phyloP scores from a whole-genome alignment of 176 grass and related monocot species.

The Lolium perenne region DNA sequence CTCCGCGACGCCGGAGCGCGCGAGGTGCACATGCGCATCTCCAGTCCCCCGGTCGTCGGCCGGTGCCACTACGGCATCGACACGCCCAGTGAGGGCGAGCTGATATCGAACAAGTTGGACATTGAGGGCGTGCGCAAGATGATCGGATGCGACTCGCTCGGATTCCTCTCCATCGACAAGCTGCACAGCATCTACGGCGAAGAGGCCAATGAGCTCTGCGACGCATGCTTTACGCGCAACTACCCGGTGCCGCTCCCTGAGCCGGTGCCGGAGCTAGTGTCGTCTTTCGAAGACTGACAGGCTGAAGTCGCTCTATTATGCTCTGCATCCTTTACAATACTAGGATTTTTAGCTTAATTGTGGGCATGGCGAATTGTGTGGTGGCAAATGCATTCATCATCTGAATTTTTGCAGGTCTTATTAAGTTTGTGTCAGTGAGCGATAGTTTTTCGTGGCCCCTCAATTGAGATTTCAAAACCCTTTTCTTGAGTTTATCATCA shows the following conservation, averaged over 20 bases:
- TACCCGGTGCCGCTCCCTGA: conserved; percentile 70
- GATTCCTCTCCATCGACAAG: conserved; percentile 80
- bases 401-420: conserved; percentile 29
- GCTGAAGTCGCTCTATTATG: conserved; percentile 2
- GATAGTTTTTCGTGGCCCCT: neutral
- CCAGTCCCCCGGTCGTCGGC: conserved; percentile 83
- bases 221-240: conserved; percentile 79
- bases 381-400: conserved; percentile 43
- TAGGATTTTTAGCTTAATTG: conserved; percentile 48
- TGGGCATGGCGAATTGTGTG: conserved; percentile 43
- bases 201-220: conserved; percentile 70
- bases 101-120: conserved; percentile 85
- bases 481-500: neutral
- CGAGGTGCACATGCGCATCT: conserved; percentile 95
- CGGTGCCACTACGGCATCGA: conserved; percentile 94
- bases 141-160: conserved; percentile 87
- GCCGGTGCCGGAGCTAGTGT: conserved; percentile 45
- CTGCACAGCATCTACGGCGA: conserved; percentile 68
- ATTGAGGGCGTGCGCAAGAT: conserved; percentile 59
- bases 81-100: conserved; percentile 76
- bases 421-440: neutral
- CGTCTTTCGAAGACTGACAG: conserved; percentile 53
- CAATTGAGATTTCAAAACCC: neutral
- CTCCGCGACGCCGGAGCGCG: conserved; percentile 83
- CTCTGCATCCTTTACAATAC: conserved; percentile 38